phyloP scores from a whole-genome alignment of 1,284 basidiomycete genomes.

The Sporisorium graminicola region DNA sequence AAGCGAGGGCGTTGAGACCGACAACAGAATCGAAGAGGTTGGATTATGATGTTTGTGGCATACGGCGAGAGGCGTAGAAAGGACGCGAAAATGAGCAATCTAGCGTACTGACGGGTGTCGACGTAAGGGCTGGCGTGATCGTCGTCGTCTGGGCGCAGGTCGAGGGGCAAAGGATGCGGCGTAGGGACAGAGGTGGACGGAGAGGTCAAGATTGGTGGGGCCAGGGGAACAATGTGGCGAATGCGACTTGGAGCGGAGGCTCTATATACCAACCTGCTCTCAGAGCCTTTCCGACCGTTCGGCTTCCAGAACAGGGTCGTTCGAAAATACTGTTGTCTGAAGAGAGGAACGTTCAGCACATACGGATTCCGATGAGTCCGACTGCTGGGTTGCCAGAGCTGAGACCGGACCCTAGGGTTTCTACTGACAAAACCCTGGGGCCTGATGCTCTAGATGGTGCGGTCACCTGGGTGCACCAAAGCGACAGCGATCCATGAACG shows the following conservation, averaged over 20 bases:
- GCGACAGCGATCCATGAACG: conserved; percentile 15
- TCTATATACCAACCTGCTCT: background rate
- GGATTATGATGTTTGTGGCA: background rate
- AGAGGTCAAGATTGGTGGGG: no score
- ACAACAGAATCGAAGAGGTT: background rate
- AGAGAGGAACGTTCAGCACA: no score
- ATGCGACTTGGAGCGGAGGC: background rate
- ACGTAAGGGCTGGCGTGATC: background rate
- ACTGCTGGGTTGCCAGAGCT: background rate
- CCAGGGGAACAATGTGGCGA: background rate
- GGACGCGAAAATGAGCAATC: background rate
- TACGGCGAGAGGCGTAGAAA: background rate
- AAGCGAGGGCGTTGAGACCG: background rate
- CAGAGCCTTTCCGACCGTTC: background rate
- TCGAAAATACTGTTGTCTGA: background rate
- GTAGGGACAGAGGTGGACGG: background rate
- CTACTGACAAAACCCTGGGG: background rate
- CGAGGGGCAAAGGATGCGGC: background rate
- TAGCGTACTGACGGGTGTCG: background rate
- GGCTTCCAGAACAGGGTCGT: background rate
- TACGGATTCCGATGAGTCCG: background rate
- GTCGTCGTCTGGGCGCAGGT: background rate
- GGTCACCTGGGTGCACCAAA: conserved; percentile 13
- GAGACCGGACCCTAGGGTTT: conserved; percentile 1
- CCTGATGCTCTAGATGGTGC: background rate